These are phyloP conservation scores for Cyclotella sp. DNA, from an alignment of 108 stramenopile species.

Conservation along the genomic window DNA sequence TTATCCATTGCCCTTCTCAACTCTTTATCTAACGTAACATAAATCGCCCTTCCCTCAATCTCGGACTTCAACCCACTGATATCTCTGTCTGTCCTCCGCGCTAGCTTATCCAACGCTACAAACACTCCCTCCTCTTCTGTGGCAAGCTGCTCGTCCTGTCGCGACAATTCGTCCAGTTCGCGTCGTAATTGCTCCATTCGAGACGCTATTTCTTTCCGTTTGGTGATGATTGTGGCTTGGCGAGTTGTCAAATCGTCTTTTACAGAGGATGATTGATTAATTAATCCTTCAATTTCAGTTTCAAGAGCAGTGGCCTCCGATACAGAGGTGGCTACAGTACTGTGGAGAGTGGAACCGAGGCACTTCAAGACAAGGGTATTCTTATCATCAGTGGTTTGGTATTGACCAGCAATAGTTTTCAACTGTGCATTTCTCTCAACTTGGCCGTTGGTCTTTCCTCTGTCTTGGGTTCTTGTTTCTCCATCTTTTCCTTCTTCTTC, in stretches of 20 bases:
- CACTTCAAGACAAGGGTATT: background rate
- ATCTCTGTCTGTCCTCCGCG: background rate
- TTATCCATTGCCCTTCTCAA: constrained; percentile 20
- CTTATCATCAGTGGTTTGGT: constrained; percentile 12
- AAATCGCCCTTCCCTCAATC: background rate
- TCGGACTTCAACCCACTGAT: background rate
- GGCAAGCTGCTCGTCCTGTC: constrained; percentile 21
- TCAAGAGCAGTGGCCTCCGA: constrained; percentile 1
- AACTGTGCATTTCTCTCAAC: background rate
- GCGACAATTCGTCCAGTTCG: constrained; percentile 25
- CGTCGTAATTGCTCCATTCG: constrained; percentile 16
- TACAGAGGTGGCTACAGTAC: background rate
- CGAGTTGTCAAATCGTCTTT: constrained; percentile 10
- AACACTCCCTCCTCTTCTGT: constrained; percentile 16
- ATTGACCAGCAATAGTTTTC: background rate
- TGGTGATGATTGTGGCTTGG: background rate
- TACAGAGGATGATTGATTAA: background rate
- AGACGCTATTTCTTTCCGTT: constrained; percentile 8
- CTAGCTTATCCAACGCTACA: constrained; percentile 8
- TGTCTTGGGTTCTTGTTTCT: background rate
- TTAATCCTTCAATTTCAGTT: background rate
- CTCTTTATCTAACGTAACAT: constrained; percentile 24
- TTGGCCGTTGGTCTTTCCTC: background rate
- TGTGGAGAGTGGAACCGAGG: constrained; percentile 1
- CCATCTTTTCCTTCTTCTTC: background rate